These are phyloP conservation scores for Galerina sulciceps DNA, from an alignment of 768 basidiomycete genomes.

Conservation along the genomic window DNA sequence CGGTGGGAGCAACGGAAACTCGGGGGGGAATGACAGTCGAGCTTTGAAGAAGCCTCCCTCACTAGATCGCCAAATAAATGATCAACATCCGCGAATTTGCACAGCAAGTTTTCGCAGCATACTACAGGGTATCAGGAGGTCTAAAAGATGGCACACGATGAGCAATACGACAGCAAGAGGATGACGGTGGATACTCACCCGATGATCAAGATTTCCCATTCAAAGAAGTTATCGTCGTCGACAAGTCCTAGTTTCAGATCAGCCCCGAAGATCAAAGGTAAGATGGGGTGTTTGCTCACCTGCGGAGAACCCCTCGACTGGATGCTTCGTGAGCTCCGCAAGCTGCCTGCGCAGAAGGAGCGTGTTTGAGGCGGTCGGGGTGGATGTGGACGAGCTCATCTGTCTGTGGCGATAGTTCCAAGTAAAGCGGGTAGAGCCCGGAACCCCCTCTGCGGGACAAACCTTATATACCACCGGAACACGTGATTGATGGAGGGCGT, in stretches of 20 bases:
- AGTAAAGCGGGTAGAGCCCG: conserved; percentile 17
- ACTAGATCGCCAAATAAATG: conserved; percentile 39
- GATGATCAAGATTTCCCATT: conserved; percentile 97
- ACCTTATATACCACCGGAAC: conserved; percentile 20
- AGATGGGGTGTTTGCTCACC: conserved; percentile 48
- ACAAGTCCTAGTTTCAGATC: conserved; percentile 70
- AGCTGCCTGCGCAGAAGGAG: conserved; percentile 82
- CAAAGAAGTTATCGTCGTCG: conserved; percentile 91
- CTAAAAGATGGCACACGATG: conserved; percentile 41
- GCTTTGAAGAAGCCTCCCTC: conserved; percentile 98
- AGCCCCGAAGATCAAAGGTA: conserved; percentile 23
- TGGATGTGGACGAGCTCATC: conserved; percentile 41
- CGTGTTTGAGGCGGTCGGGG: conserved; percentile 47
- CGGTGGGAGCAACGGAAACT: conserved; percentile 90
- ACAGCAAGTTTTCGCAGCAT: conserved; percentile 26
- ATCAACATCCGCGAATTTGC: neutral
- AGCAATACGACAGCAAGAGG: neutral
- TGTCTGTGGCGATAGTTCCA: conserved; percentile 22
- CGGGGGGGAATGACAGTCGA: conserved; percentile 83
- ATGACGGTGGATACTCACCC: conserved; percentile 56
- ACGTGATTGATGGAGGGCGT: conserved; percentile 15
- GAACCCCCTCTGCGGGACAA: conserved; percentile 1
- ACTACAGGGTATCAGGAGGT: conserved; percentile 94
- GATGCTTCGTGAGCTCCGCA: conserved; percentile 85
- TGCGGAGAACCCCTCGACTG: conserved; percentile 97